Base-by-base conservation (phyloP, 2,329 filamentous ascomycete genomes). In the Pseudogymnoascus sp. region DNA sequence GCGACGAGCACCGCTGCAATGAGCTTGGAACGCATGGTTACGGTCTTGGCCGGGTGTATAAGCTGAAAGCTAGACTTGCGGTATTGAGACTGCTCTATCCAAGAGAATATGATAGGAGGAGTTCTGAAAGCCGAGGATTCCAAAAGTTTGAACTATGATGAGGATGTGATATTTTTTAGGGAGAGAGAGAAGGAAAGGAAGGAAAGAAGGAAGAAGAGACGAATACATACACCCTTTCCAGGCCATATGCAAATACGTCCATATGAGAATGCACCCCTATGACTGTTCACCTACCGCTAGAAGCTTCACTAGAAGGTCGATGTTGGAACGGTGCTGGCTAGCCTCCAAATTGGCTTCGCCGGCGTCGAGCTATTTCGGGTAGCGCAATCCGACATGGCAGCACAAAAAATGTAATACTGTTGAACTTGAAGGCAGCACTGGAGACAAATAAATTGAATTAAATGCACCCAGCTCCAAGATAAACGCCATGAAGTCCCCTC, bases 401-500 rank as follows among this genome's bases (percentile, higher is more conserved):
- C 51, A 57, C 51, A 21, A 14, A 5, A 18, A 29, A 18, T 31
- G 14, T 12, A 18, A 18, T 21, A 36, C 29, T 34, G 10, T 21
- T n/a, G 11, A 10, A 57, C 16, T 34, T 57, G n/a, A 36, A 57
- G 29, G 16, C 16, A 57, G 16, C 12, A 57, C 51, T 57, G 16
- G 16, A 34, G 29, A 23, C 42, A 54, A 18, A 57, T 12, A 34
- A 34, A 34, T 29, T 57, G 51, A 18, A 57, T 34, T 57, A 21
- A 36, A 57, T 57, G 29, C 29, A 34, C 51, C 29, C 29, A 57
- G n/a, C 16, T 11, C 51, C 51, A 36, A 34, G 51, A 18, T 57
- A 57, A 57, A 57, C 51, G 51, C 51, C 51, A 34, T 18, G n/a
- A 34, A 57, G 51, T n/a, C 51, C 29, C n/a, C 29, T 57, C 51